Evolutionary conservation across 1,284 basidiomycete species (phyloP).

Genomic region (Hemileia vastatrix): DNA sequence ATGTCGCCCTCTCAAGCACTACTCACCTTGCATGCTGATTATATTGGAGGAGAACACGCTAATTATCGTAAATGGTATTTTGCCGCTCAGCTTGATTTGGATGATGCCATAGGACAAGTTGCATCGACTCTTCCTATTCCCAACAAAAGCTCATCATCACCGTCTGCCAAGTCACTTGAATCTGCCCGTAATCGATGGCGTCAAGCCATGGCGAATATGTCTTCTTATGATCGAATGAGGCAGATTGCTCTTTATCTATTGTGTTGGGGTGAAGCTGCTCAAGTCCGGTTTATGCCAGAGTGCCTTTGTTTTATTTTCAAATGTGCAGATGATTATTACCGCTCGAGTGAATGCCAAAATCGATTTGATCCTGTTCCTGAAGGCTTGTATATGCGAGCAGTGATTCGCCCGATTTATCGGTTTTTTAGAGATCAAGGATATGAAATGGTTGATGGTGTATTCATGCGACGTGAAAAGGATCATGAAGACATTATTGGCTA

Average conservation of each 20-base stretch:
- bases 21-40: constrained; percentile 91
- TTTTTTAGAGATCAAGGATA: constrained; percentile 98
- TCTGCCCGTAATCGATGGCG: constrained; percentile 86
- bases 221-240: constrained; percentile 89
- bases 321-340: constrained; percentile 99
- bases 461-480: constrained; percentile 75
- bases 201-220: constrained; percentile 98
- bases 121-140: constrained; percentile 68
- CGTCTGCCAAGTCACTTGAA: constrained; percentile 68
- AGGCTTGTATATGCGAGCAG: constrained; percentile 79
- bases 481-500: constrained; percentile 95
- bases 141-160: constrained; percentile 47
- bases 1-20: constrained; percentile 96
- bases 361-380: constrained; percentile 87
- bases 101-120: constrained; percentile 86
- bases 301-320: constrained; percentile 99
- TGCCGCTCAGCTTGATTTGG: constrained; percentile 94
- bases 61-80: constrained; percentile 72
- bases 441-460: constrained; percentile 91
- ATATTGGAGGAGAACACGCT: constrained; percentile 73
- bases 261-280: constrained; percentile 97
- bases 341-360: constrained; percentile 95
- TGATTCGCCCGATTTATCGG: constrained; percentile 90
- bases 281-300: constrained; percentile 96
- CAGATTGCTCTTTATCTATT: constrained; percentile 93